These are phyloP conservation scores for Aspergillus persii DNA, from an alignment of 2,329 filamentous ascomycete genomes.

Conservation along the genomic window DNA sequence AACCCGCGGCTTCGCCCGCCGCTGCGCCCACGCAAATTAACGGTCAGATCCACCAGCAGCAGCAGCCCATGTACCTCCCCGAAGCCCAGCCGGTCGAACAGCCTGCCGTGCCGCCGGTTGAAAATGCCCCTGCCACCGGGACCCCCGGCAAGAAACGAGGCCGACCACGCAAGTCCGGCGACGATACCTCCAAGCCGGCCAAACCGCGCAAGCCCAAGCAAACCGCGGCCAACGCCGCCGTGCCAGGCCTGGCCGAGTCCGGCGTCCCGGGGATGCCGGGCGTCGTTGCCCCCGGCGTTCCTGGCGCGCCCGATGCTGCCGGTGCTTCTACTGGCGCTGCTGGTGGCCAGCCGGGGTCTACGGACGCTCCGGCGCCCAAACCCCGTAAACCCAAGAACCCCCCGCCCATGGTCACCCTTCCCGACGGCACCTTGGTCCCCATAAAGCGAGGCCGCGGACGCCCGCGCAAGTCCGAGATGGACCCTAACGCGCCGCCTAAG, in stretches of 20 bases:
- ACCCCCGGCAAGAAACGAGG: slow-evolving; percentile 27
- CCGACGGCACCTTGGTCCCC: slow-evolving; percentile 19
- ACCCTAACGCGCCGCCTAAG: slow-evolving; percentile 15
- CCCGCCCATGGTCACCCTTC: slow-evolving; percentile 8
- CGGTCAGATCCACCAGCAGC: slow-evolving; percentile 3
- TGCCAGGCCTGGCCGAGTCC: neutral
- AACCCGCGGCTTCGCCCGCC: slow-evolving; percentile 10
- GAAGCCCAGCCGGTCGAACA: neutral
- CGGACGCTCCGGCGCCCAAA: neutral
- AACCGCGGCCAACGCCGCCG: slow-evolving; percentile 14
- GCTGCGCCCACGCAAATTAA: slow-evolving; percentile 10
- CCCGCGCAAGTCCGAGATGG: slow-evolving; percentile 23
- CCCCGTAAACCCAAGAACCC: neutral
- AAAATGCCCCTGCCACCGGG: slow-evolving; percentile 1
- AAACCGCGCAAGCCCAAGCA: slow-evolving; percentile 18
- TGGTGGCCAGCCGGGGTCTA: neutral
- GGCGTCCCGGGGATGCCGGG: slow-evolving; percentile 1
- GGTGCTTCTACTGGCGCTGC: neutral
- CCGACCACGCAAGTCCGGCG: slow-evolving; percentile 29
- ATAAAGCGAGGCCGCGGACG: slow-evolving; percentile 24
- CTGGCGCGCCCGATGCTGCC: neutral
- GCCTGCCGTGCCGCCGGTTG: neutral
- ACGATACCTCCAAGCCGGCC: slow-evolving; percentile 13
- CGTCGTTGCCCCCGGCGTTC: slow-evolving; percentile 18
- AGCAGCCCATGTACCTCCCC: slow-evolving; percentile 6